Evolutionary conservation across 2,329 filamentous ascomycete species (phyloP).

Genomic region (Fusarium albosuccineum): DNA sequence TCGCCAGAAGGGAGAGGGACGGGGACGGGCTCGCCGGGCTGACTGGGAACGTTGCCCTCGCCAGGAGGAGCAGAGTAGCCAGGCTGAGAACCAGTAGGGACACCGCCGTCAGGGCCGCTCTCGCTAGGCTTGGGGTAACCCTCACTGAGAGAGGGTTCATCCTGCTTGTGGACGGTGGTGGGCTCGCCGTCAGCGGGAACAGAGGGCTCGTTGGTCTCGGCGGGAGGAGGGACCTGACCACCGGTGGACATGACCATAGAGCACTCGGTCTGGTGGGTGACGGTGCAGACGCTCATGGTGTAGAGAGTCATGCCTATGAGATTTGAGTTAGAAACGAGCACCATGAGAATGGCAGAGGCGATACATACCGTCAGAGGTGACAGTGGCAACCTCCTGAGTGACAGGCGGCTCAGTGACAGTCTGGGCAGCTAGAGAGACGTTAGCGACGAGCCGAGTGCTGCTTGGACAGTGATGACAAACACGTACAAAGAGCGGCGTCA

Average conservation of each 20-base stretch:
- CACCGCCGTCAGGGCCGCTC: conserved; percentile 21
- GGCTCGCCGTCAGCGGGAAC: conserved; percentile 28
- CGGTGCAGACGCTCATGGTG: conserved; percentile 54
- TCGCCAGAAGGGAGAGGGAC: conserved; percentile 25
- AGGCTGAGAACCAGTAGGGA: conserved; percentile 21
- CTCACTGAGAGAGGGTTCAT: conserved; percentile 22
- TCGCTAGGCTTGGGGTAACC: conserved; percentile 21
- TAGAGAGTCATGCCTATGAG: conserved; percentile 50
- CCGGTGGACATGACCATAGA: conserved; percentile 47
- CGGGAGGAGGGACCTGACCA: conserved; percentile 23
- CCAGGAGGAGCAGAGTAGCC: conserved; percentile 29
- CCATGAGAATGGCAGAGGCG: neutral
- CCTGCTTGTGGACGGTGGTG: conserved; percentile 34
- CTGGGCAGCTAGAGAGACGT: conserved; percentile 44
- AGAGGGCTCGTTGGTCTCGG: conserved; percentile 16
- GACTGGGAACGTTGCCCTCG: conserved; percentile 18
- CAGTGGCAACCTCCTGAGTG: conserved; percentile 50
- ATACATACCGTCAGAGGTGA: conserved; percentile 50
- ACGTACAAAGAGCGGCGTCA: conserved; percentile 38
- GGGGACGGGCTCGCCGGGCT: conserved; percentile 26
- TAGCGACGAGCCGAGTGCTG: neutral
- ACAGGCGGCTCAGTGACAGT: conserved; percentile 46
- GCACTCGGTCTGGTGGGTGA: conserved; percentile 53
- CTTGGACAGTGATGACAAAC: conserved; percentile 6
- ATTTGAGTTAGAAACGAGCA: neutral